These are phyloP conservation scores for Phaeosphaeria sp. DNA, from an alignment of 2,329 filamentous ascomycete genomes.

Conservation along the genomic window DNA sequence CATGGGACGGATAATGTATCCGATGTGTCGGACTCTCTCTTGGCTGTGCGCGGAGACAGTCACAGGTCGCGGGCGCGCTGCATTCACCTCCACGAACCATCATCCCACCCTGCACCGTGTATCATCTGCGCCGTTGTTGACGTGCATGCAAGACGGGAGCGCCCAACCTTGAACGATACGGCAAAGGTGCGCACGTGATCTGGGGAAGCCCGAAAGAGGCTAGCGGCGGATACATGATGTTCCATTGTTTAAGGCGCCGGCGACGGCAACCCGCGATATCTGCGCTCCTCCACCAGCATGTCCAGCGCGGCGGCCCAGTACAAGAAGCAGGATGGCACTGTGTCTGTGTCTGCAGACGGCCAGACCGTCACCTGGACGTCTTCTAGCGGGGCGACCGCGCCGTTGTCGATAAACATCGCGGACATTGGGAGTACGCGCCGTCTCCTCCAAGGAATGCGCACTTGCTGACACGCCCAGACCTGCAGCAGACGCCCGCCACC, in stretches of 20 bases:
- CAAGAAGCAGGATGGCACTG: conserved; percentile 93
- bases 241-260: conserved; percentile 13
- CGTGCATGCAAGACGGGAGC: not conserved
- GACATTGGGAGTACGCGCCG: conserved; percentile 79
- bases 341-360: conserved; percentile 77
- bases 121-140: not conserved
- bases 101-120: not conserved
- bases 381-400: conserved; percentile 65
- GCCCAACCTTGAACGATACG: not conserved
- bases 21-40: conserved; percentile 9
- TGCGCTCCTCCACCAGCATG: conserved; percentile 38
- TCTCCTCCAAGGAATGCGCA: conserved; percentile 5
- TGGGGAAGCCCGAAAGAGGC: conserved; percentile 18
- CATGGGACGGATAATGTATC: conserved; percentile 23
- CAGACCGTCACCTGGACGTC: conserved; percentile 83
- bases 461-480: conserved; percentile 62
- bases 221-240: conserved; percentile 13
- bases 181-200: not conserved
- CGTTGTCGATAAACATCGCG: conserved; percentile 72
- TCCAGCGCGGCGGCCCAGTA: conserved; percentile 62
- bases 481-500: conserved; percentile 93
- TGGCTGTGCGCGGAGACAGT: not conserved
- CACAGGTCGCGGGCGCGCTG: no score
- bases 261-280: conserved; percentile 5
- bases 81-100: not conserved